phyloP scores from a whole-genome alignment of 345 rosid species.

The Murraya paniculata region DNA sequence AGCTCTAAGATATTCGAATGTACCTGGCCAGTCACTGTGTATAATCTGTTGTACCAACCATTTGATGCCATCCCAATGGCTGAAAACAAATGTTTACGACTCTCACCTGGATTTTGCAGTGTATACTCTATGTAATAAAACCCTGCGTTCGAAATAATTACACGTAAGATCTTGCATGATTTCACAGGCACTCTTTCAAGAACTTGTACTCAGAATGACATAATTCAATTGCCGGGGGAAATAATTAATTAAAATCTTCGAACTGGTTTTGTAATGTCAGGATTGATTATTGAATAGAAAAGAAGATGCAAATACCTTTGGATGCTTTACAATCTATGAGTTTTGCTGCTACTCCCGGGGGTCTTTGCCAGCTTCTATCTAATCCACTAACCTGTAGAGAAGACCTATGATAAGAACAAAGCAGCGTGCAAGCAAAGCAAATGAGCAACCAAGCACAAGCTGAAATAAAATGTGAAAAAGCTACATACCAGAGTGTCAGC shows the following conservation, averaged over 20 bases:
- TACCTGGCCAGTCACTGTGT: constrained; percentile 91
- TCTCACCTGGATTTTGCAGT: constrained; percentile 83
- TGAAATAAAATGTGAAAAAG: constrained; percentile 1
- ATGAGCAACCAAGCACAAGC: not conserved
- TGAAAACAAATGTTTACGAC: constrained; percentile 60
- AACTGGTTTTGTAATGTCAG: not conserved
- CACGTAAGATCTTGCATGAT: not conserved
- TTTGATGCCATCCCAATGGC: constrained; percentile 86
- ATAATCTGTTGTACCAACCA: constrained; percentile 91
- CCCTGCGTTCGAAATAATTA: constrained; percentile 36
- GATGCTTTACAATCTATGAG: constrained; percentile 61
- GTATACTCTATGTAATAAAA: constrained; percentile 88
- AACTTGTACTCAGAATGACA: not conserved
- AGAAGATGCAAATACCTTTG: constrained; percentile 45
- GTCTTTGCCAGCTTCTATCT: constrained; percentile 93
- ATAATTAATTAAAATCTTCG: not conserved
- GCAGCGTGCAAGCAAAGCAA: not conserved
- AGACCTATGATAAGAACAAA: not conserved
- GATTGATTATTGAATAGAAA: not conserved
- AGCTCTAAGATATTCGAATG: not conserved
- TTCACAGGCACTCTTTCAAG: not conserved
- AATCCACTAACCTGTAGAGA: constrained; percentile 64
- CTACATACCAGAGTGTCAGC: constrained; percentile 71
- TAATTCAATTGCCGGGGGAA: not conserved
- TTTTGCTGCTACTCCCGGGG: constrained; percentile 81